Evolutionary conservation across 495 filamentous ascomycete genomes (phyloP).

Genomic region (Neurospora terricola): DNA sequence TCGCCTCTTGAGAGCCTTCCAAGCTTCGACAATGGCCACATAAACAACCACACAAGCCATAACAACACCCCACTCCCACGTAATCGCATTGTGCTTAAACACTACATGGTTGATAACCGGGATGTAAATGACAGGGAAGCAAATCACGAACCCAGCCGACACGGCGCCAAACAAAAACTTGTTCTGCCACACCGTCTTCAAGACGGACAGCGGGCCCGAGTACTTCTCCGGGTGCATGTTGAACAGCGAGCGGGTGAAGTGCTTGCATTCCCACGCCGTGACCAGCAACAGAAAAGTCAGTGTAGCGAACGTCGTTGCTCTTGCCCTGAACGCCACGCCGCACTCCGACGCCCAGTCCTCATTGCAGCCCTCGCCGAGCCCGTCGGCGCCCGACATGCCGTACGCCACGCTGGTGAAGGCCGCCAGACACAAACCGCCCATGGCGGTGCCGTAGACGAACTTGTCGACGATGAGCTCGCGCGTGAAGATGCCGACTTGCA

Average conservation of each 20-base stretch:
- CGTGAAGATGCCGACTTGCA: constrained; percentile 58
- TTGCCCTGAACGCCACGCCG: constrained; percentile 57
- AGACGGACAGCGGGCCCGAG: constrained; percentile 38
- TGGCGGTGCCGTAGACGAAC: constrained; percentile 59
- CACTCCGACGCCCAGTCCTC: constrained; percentile 41
- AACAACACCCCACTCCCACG: constrained; percentile 63
- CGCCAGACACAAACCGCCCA: constrained; percentile 55
- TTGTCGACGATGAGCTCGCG: constrained; percentile 61
- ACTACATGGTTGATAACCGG: constrained; percentile 56
- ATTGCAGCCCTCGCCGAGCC: constrained; percentile 57
- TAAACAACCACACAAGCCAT: constrained; percentile 49
- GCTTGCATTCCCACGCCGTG: constrained; percentile 65
- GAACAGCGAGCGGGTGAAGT: constrained; percentile 58
- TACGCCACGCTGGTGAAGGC: constrained; percentile 61
- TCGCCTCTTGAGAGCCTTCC: constrained; percentile 54
- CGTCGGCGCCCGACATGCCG: constrained; percentile 50
- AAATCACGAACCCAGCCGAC: constrained; percentile 54
- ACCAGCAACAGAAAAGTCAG: constrained; percentile 63
- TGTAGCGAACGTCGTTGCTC: constrained; percentile 65
- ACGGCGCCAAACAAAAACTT: constrained; percentile 65
- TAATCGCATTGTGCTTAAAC: constrained; percentile 63
- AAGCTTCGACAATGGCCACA: constrained; percentile 50
- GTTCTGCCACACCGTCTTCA: constrained; percentile 58
- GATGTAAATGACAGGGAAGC: constrained; percentile 65
- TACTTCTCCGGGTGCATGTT: constrained; percentile 58